These are phyloP conservation scores for Tetracladium maxilliforme DNA, from an alignment of 2,329 filamentous ascomycete genomes.

Conservation along the genomic window DNA sequence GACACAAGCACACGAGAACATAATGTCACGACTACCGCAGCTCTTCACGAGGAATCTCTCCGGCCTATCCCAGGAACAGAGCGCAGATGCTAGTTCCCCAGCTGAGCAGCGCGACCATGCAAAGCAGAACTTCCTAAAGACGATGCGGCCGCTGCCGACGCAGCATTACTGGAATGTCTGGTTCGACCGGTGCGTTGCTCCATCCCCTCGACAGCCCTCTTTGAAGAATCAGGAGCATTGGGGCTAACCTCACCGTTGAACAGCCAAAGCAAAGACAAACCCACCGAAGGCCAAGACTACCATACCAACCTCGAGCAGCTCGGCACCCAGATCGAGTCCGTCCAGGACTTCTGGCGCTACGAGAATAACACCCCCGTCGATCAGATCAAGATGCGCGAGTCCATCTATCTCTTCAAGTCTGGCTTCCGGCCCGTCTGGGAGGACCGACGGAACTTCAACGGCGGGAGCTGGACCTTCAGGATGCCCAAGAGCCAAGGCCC, in stretches of 20 bases:
- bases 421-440: slow-evolving; percentile 70
- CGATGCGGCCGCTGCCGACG: slow-evolving; percentile 56
- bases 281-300: slow-evolving; percentile 26
- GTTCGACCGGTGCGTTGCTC: slow-evolving; percentile 38
- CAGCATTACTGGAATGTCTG: slow-evolving; percentile 71
- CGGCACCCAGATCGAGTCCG: slow-evolving; percentile 54
- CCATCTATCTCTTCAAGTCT: slow-evolving; percentile 65
- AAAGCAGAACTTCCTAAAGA: slow-evolving; percentile 70
- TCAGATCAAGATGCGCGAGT: slow-evolving; percentile 63
- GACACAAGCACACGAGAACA: no score
- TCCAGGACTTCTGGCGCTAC: slow-evolving; percentile 76
- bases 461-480: slow-evolving; percentile 86
- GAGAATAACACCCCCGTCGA: slow-evolving; percentile 69
- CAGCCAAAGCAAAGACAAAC: slow-evolving; percentile 16
- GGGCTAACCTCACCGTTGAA: neutral
- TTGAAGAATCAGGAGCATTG: neutral
- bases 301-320: slow-evolving; percentile 44
- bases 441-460: slow-evolving; percentile 72
- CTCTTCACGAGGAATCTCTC: slow-evolving; percentile 51
- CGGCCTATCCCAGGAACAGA: slow-evolving; percentile 40
- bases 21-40: slow-evolving; percentile 42
- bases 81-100: slow-evolving; percentile 49
- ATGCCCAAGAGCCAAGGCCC: slow-evolving; percentile 61
- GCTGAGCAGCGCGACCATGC: slow-evolving; percentile 63
- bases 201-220: neutral